phyloP scores from a whole-genome alignment of 2,329 filamentous ascomycete species.

The Aspergillus vadensis region DNA sequence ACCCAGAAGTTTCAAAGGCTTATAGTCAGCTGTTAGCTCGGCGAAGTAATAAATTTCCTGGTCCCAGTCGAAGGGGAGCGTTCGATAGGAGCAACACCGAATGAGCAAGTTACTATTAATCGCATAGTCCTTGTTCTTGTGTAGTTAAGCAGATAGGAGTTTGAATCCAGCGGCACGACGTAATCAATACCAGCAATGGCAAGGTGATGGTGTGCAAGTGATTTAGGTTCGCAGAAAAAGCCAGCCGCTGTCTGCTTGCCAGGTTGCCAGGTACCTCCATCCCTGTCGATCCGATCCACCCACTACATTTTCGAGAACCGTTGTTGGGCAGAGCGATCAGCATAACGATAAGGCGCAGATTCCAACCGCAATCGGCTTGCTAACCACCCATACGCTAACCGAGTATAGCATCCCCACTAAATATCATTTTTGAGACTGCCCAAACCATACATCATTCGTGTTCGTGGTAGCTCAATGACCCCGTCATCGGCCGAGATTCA shows the following conservation, averaged over 20 bases:
- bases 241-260: not conserved
- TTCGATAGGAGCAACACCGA: not conserved
- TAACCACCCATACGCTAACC: not conserved
- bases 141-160: no score
- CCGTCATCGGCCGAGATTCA: not conserved
- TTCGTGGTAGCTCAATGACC: not conserved
- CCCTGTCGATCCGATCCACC: slow-evolving; percentile 20
- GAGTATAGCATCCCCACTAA: slow-evolving; percentile 4
- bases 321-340: not conserved
- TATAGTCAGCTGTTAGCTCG: not conserved
- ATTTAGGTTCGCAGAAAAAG: not conserved
- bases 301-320: slow-evolving; percentile 5
- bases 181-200: no score
- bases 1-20: not conserved
- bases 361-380: slow-evolving; percentile 1
- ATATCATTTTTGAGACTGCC: slow-evolving; percentile 1
- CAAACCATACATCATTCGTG: not conserved
- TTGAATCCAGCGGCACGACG: no score
- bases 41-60: not conserved
- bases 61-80: not conserved
- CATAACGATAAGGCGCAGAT: not conserved
- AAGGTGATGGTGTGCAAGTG: not conserved
- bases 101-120: not conserved
- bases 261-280: not conserved
- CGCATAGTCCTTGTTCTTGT: no score